These are phyloP conservation scores for Diaporthe citri DNA, from an alignment of 2,329 filamentous ascomycete species.

Conservation along the genomic window DNA sequence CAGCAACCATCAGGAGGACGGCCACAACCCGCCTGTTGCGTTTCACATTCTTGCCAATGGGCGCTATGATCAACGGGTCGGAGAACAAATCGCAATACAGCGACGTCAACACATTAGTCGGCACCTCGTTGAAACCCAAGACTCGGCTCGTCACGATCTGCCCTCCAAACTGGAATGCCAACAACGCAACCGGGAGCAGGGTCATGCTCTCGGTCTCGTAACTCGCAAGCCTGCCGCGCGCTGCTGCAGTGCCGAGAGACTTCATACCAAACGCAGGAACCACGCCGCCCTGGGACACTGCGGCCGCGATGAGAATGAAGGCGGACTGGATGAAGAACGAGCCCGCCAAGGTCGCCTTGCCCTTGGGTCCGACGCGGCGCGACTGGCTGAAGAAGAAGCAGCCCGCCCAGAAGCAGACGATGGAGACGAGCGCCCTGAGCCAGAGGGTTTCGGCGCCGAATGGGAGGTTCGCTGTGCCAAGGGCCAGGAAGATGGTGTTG, in stretches of 20 bases:
- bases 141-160: slow-evolving; percentile 66
- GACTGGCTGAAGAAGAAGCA: slow-evolving; percentile 60
- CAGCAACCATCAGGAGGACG: slow-evolving; percentile 58
- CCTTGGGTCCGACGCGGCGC: slow-evolving; percentile 41
- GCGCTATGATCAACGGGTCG: slow-evolving; percentile 62
- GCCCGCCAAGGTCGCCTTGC: slow-evolving; percentile 52
- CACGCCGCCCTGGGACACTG: slow-evolving; percentile 60
- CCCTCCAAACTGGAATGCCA: slow-evolving; percentile 68
- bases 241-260: slow-evolving; percentile 53
- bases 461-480: slow-evolving; percentile 67
- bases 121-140: slow-evolving; percentile 66
- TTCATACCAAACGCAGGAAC: slow-evolving; percentile 56
- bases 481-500: slow-evolving; percentile 73
- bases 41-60: slow-evolving; percentile 59
- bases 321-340: slow-evolving; percentile 66
- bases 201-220: slow-evolving; percentile 54
- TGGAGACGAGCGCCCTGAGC: slow-evolving; percentile 56
- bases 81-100: slow-evolving; percentile 67
- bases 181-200: slow-evolving; percentile 54
- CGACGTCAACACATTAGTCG: slow-evolving; percentile 68
- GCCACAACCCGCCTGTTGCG: slow-evolving; percentile 61
- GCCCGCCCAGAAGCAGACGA: slow-evolving; percentile 65
- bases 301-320: slow-evolving; percentile 65
- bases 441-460: slow-evolving; percentile 60
- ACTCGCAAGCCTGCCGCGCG: slow-evolving; percentile 45